Evolutionary conservation across 208 protist genomes (phyloP).

Genomic region (Naegleria fowleri): DNA sequence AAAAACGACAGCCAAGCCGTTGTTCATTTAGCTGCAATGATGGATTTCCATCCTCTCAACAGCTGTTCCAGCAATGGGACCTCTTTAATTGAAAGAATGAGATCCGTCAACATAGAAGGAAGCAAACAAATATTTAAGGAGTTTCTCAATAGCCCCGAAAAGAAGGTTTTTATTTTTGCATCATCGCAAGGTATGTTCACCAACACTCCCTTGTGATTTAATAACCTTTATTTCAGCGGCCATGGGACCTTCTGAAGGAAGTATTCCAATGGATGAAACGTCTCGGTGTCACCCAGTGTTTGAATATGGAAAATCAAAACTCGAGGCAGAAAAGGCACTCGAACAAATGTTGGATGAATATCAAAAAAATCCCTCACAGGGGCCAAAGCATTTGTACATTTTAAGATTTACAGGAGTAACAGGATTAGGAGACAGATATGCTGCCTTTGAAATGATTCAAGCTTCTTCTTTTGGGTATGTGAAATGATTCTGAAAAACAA

Average conservation of each 20-base stretch:
- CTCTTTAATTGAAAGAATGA: neutral
- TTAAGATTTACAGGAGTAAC: constrained; percentile 1
- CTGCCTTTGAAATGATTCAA: constrained; percentile 23
- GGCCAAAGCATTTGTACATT: neutral
- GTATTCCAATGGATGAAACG: neutral
- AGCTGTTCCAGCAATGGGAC: too few relatives aligned
- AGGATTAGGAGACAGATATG: neutral
- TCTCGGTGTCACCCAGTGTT: neutral
- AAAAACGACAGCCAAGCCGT: neutral
- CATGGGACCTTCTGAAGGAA: neutral
- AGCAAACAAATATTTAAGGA: neutral
- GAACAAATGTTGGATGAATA: neutral
- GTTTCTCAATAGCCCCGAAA: neutral
- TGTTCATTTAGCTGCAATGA: neutral
- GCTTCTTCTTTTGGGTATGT: neutral
- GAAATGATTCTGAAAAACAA: too few relatives aligned
- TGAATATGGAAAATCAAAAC: neutral
- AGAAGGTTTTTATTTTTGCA: constrained; percentile 10
- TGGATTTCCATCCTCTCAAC: constrained; percentile 9
- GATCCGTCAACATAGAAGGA: neutral
- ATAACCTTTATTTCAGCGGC: neutral
- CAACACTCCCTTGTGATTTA: neutral
- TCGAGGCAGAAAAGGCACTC: neutral
- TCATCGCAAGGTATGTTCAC: neutral
- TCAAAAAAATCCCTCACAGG: neutral